A percentile compares a stretch with the other conserved stretches of the same genome.
Evolutionary conservation across 1,284 basidiomycete species (phyloP).

Genomic region (Moesziomyces globuligerus): DNA sequence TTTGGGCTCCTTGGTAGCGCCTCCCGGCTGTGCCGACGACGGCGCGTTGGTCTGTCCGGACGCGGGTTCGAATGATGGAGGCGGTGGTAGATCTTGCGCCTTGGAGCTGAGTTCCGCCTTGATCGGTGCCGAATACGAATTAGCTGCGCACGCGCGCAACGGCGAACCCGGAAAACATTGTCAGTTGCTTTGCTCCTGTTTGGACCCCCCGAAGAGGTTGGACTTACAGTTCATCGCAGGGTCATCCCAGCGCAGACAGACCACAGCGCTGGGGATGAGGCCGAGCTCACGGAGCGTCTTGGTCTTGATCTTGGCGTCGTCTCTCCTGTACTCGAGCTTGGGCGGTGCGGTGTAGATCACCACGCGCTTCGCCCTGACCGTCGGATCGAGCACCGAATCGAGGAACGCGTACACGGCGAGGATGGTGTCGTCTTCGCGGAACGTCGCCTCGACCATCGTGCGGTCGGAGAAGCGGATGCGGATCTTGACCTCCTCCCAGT

Average conservation of each 20-base stretch:
- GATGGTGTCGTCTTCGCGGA: conserved; percentile 80
- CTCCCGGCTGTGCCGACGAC: background rate
- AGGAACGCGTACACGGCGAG: conserved; percentile 84
- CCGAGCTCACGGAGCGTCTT: conserved; percentile 77
- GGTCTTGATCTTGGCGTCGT: conserved; percentile 77
- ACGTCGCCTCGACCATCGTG: conserved; percentile 81
- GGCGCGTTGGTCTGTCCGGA: background rate
- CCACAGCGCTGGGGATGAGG: conserved; percentile 80
- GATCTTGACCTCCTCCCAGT: conserved; percentile 80
- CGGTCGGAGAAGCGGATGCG: conserved; percentile 82
- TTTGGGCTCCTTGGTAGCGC: conserved; percentile 10
- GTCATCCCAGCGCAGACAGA: conserved; percentile 80
- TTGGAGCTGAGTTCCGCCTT: conserved; percentile 11
- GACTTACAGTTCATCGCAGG: conserved; percentile 77
- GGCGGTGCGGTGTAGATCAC: conserved; percentile 84
- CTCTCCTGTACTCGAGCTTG: conserved; percentile 80
- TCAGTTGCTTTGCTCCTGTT: too few species aligned
- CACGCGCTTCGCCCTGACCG: conserved; percentile 79
- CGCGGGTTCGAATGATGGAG: conserved; percentile 17
- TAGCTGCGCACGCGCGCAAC: background rate
- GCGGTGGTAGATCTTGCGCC: conserved; percentile 25
- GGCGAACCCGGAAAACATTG: too few species aligned
- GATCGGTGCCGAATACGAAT: conserved; percentile 37
- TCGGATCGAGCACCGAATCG: conserved; percentile 76
- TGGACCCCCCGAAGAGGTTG: too few species aligned